Percentiles rank a stretch among this genome's conserved stretches.
Conservation (phyloP, 1,284 basidiomycete species). For the Rhodotorula sp. region DNA sequence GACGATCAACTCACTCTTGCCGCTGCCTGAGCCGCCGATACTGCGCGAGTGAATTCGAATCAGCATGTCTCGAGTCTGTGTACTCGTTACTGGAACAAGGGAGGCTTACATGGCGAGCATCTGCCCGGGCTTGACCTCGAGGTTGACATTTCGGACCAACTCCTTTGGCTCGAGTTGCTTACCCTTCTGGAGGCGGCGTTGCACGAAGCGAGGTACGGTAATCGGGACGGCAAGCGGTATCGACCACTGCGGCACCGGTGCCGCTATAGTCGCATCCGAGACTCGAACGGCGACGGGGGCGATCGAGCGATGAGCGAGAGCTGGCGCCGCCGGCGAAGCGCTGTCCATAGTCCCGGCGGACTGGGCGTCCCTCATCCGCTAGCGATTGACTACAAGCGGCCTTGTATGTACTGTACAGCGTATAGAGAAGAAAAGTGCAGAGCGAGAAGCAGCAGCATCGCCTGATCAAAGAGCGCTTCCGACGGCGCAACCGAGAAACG, state of each 20-base stretch:
- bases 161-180: conserved; percentile 7
- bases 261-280: conserved; percentile 12
- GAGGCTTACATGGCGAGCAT: conserved; percentile 34
- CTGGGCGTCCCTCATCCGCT: background rate
- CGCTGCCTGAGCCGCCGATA: conserved; percentile 28
- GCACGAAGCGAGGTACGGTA: conserved; percentile 21
- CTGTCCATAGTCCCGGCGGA: too few relatives aligned
- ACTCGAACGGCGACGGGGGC: conserved; percentile 10
- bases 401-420: too few relatives aligned
- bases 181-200: background rate
- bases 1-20: conserved; percentile 20
- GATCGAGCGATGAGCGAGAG: conserved; percentile 6
- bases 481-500: background rate
- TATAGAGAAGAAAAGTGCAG: too few relatives aligned
- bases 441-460: too few relatives aligned
- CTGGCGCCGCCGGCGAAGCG: background rate
- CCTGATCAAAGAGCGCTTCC: background rate
- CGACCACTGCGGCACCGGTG: conserved; percentile 14
- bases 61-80: background rate
- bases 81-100: too few relatives aligned
- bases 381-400: background rate
- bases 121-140: conserved; percentile 30
- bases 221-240: conserved; percentile 36
- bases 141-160: conserved; percentile 16
- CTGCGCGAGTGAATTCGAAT: background rate